A percentile compares a stretch with the other conserved stretches of the same genome.
Evolutionary conservation across 257 asterid species (phyloP).

Genomic region (Solanum piurae): DNA sequence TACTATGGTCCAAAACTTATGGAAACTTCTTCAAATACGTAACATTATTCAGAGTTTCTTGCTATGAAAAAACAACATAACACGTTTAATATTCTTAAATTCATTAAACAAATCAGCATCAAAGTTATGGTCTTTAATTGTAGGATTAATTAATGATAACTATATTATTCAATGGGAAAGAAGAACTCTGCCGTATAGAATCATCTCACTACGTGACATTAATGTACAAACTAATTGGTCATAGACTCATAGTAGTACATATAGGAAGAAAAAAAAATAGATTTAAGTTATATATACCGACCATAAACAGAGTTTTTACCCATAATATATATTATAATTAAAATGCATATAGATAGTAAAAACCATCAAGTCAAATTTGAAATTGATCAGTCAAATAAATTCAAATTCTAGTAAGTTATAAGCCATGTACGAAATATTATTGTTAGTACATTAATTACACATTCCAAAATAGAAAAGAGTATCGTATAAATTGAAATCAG

Average conservation of each 20-base stretch:
- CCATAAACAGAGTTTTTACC: background rate
- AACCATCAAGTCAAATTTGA: background rate
- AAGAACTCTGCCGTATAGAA: background rate
- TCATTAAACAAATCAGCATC: background rate
- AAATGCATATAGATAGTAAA: background rate
- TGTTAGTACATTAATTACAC: background rate
- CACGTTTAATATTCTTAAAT: slow-evolving; percentile 1
- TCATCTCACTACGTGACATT: background rate
- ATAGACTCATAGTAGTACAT: background rate
- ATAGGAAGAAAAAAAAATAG: background rate
- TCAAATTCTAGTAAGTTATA: background rate
- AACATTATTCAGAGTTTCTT: background rate
- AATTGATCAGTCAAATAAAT: background rate
- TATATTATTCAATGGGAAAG: background rate
- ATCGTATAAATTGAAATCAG: background rate
- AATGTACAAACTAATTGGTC: background rate
- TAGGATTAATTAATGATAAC: background rate
- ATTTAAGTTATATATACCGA: background rate
- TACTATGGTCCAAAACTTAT: background rate
- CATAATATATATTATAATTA: background rate
- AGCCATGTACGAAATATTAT: background rate
- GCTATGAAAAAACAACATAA: background rate
- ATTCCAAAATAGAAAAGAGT: background rate
- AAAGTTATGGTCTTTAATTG: background rate
- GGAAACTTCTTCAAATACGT: background rate